Percentiles rank a stretch among this genome's conserved stretches.
Conservation (phyloP, 2,329 filamentous ascomycete species). For the Proliferodiscus dingleyae region DNA sequence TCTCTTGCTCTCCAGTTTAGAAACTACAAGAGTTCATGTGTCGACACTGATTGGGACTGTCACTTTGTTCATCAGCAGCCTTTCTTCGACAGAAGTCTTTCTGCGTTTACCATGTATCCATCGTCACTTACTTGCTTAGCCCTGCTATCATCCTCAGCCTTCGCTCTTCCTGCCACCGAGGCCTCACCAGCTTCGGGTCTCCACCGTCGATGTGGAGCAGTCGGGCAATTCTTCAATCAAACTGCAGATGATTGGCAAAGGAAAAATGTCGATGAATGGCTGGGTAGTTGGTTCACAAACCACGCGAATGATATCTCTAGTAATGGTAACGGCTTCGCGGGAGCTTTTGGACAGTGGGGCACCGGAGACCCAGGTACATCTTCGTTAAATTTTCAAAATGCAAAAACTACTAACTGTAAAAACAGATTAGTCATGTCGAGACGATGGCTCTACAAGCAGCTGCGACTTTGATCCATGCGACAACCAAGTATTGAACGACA, state of each 20-base stretch:
- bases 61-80: too few species aligned
- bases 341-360: background rate
- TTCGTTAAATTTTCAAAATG: too few species aligned
- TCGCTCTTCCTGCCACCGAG: background rate
- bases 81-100: too few species aligned
- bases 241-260: background rate
- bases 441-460: background rate
- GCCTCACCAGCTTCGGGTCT: background rate
- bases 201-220: background rate
- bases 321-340: background rate
- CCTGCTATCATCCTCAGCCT: background rate
- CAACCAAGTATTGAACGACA: background rate
- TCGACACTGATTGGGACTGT: too few species aligned
- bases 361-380: background rate
- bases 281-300: background rate
- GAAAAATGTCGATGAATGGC: background rate
- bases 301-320: background rate
- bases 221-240: background rate
- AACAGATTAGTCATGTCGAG: background rate
- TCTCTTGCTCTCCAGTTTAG: too few species aligned
- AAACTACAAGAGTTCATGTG: too few species aligned
- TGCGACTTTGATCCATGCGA: background rate
- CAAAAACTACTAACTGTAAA: too few species aligned
- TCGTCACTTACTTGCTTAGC: background rate
- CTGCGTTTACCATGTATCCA: too few species aligned